Percentiles rank a stretch among this genome's conserved stretches.
These are phyloP conservation scores for button mushroom (Agaricus bisporus) DNA, from an alignment of 768 basidiomycete species.

Conservation along the genomic window DNA sequence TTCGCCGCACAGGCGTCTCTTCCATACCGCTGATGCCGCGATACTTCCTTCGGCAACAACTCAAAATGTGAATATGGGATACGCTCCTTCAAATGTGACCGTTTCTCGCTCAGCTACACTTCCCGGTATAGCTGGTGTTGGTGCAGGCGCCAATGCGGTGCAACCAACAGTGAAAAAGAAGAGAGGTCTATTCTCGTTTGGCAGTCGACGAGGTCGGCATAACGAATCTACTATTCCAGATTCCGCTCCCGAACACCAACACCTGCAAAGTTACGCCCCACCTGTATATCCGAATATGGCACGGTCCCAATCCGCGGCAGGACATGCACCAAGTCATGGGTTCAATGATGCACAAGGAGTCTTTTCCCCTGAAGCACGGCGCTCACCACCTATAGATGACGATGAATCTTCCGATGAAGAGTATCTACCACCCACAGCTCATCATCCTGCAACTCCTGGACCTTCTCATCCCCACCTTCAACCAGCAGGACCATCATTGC, in stretches of 20 bases:
- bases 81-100: neutral
- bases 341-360: neutral
- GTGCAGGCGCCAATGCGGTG: constrained; percentile 2
- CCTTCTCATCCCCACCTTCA: neutral
- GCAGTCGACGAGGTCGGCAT: neutral
- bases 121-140: constrained; percentile 10
- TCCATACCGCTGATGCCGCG: constrained; percentile 45
- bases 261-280: neutral
- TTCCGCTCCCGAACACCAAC: neutral
- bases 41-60: constrained; percentile 18
- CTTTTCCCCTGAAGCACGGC: constrained; percentile 3
- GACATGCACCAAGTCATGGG: neutral
- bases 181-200: constrained; percentile 3
- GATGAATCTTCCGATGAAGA: constrained; percentile 1
- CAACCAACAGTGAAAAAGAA: constrained; percentile 1
- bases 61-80: constrained; percentile 2
- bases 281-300: constrained; percentile 5
- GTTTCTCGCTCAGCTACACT: constrained; percentile 3
- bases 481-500: constrained; percentile 10
- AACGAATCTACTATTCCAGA: neutral
- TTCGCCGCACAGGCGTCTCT: constrained; percentile 50
- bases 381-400: constrained; percentile 12
- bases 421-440: neutral
- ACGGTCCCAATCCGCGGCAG: neutral
- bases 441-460: neutral